Evolutionary conservation across 2,329 filamentous ascomycete species (phyloP).

Genomic region (Ceratocystis papillata): DNA sequence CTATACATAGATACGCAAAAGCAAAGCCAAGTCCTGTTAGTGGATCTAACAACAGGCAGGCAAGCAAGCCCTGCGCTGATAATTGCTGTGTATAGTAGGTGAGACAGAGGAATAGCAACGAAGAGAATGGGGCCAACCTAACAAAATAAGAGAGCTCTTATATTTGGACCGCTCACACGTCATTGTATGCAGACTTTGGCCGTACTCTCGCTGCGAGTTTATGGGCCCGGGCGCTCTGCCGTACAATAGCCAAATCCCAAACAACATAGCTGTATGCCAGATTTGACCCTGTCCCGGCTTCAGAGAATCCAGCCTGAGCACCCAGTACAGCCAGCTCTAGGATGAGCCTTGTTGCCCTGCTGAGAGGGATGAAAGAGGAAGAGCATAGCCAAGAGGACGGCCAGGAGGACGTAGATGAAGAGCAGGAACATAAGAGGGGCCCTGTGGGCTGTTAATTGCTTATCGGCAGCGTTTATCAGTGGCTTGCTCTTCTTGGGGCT

Average conservation of each 20-base stretch:
- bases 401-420: too few species aligned
- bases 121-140: neutral
- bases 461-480: neutral
- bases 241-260: conserved; percentile 1
- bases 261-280: conserved; percentile 4
- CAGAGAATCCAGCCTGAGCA: conserved; percentile 3
- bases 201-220: neutral
- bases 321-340: neutral
- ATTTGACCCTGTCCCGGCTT: conserved; percentile 2
- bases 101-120: conserved; percentile 1
- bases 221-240: neutral
- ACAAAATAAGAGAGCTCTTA: neutral
- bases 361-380: neutral
- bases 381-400: too few species aligned
- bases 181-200: conserved; percentile 7
- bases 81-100: neutral
- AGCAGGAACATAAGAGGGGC: too few species aligned
- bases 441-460: too few species aligned
- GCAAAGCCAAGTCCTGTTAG: neutral
- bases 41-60: neutral
- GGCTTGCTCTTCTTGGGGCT: neutral
- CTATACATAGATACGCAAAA: neutral
- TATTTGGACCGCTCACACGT: neutral
- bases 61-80: neutral
- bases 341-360: neutral